A percentile compares a stretch with the other conserved stretches of the same genome.
These are phyloP conservation scores for Fonsecaea monophora DNA, from an alignment of 2,329 filamentous ascomycete species.

Conservation along the genomic window DNA sequence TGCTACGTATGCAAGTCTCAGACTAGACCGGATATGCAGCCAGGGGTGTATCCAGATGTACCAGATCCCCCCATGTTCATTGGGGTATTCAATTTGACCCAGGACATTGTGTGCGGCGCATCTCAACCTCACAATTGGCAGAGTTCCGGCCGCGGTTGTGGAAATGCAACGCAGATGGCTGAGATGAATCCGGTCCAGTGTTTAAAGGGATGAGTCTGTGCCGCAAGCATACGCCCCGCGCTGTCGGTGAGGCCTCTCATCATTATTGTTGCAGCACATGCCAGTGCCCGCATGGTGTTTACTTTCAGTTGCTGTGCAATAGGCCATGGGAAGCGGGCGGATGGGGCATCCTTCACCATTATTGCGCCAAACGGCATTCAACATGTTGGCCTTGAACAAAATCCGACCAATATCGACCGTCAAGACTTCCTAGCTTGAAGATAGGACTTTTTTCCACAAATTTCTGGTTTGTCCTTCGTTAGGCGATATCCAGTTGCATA, in stretches of 20 bases:
- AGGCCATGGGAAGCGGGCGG: neutral
- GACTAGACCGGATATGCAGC: conserved; percentile 17
- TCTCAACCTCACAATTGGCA: neutral
- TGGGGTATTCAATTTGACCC: neutral
- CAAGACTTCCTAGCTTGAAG: conserved; percentile 4
- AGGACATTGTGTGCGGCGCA: neutral
- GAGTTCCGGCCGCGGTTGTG: neutral
- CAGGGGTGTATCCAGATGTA: conserved; percentile 1
- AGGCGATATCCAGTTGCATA: conserved; percentile 9
- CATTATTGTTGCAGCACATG: neutral
- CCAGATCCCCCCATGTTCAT: conserved; percentile 4
- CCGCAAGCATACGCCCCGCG: neutral
- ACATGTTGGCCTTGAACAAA: neutral
- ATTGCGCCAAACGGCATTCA: neutral
- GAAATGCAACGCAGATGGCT: neutral
- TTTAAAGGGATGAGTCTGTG: neutral
- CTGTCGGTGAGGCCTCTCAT: neutral
- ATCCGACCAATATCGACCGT: neutral
- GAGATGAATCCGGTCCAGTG: neutral
- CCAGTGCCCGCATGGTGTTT: neutral
- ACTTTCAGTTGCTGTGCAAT: neutral
- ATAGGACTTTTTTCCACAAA: conserved; percentile 10
- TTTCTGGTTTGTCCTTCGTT: neutral
- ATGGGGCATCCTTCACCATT: conserved; percentile 1
- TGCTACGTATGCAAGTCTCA: conserved; percentile 31